Percentiles rank a stretch among this genome's conserved stretches.
Conservation (phyloP, 2,329 filamentous ascomycete genomes). For the Leptographium lundbergii region DNA sequence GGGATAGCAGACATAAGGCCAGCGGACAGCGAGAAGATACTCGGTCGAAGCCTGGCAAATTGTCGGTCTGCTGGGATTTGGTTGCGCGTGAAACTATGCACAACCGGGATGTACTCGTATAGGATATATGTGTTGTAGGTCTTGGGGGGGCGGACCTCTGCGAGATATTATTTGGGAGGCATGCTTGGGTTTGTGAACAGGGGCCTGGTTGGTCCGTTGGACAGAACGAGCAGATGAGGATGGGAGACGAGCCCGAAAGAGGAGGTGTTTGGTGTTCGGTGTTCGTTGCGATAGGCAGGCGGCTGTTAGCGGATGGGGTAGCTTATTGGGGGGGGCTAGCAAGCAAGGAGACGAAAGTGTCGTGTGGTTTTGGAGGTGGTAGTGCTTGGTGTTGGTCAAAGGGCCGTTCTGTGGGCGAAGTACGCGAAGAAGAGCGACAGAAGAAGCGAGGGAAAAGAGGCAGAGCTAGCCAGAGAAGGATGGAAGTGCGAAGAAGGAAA, state of each 20-base stretch:
- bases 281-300: not conserved
- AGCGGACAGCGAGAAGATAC: not conserved
- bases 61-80: not conserved
- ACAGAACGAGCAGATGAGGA: not conserved
- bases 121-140: not conserved
- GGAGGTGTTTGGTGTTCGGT: not conserved
- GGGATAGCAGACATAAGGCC: not conserved
- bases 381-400: not conserved
- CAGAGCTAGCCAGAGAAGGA: not conserved
- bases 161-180: not conserved
- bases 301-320: not conserved
- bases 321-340: not conserved
- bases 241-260: not conserved
- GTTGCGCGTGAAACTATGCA: not conserved
- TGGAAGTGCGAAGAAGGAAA: not conserved
- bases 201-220: not conserved
- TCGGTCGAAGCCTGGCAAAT: not conserved
- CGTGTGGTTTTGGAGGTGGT: not conserved
- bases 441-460: slow-evolving; percentile 2
- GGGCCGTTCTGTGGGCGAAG: not conserved
- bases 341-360: not conserved
- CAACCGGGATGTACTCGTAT: not conserved
- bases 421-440: not conserved
- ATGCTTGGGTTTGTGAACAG: not conserved
- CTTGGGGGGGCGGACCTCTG: not conserved